Conservation (phyloP, 176 grass and related monocot genomes). For the Musa itinerans region DNA sequence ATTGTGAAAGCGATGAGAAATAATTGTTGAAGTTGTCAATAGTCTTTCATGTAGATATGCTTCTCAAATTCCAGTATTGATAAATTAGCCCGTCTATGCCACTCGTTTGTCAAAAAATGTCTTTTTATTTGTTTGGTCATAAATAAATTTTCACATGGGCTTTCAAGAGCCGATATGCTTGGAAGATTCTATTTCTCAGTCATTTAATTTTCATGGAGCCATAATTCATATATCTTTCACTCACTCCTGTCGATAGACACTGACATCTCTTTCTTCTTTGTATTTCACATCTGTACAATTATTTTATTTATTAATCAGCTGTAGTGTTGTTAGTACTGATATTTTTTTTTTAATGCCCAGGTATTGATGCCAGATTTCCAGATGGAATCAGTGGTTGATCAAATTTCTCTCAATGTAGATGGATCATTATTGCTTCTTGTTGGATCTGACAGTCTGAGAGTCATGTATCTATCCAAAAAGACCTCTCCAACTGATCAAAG, state of each 20-base stretch:
- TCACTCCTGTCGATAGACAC: background rate
- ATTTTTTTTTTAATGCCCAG: constrained; percentile 26
- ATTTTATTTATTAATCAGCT: background rate
- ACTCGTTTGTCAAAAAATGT: background rate
- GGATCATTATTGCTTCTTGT: constrained; percentile 61
- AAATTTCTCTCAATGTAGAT: constrained; percentile 63
- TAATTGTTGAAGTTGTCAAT: too few species aligned
- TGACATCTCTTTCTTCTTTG: constrained; percentile 12
- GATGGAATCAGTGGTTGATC: constrained; percentile 37
- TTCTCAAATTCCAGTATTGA: background rate
- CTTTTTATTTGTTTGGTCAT: background rate
- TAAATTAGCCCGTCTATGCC: too few species aligned
- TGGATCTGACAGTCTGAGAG: constrained; percentile 53
- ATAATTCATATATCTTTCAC: constrained; percentile 1
- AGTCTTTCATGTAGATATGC: too few species aligned
- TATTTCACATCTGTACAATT: background rate
- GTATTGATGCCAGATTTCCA: constrained; percentile 45
- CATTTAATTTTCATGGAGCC: background rate
- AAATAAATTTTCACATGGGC: background rate
- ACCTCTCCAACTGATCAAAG: constrained; percentile 52
- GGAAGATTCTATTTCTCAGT: background rate
- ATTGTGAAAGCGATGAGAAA: too few species aligned
- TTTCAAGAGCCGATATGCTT: background rate
- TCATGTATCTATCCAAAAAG: constrained; percentile 65
- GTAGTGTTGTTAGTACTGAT: constrained; percentile 1